These are phyloP conservation scores for Aegle marmelos DNA, from an alignment of 345 rosid genomes.

Conservation along the genomic window DNA sequence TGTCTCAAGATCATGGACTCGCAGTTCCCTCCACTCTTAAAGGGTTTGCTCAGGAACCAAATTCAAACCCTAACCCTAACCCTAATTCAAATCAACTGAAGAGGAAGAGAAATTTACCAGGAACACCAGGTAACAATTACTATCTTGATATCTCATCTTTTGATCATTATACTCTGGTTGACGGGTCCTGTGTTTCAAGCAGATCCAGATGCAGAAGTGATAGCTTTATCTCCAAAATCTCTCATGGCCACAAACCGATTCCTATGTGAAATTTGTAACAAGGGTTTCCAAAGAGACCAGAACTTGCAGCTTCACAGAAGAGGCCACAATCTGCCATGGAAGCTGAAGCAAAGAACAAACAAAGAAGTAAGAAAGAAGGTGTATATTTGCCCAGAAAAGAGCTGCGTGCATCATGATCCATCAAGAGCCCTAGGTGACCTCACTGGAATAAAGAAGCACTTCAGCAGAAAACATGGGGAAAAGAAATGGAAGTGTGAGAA, in stretches of 20 bases:
- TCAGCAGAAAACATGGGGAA: conserved; percentile 54
- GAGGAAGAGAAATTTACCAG: conserved; percentile 67
- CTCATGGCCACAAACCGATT: conserved; percentile 54
- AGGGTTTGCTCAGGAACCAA: conserved; percentile 43
- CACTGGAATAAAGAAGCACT: conserved; percentile 55
- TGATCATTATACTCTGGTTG: neutral
- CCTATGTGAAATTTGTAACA: conserved; percentile 52
- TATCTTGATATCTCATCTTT: neutral
- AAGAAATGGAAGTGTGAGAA: conserved; percentile 65
- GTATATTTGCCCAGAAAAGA: conserved; percentile 51
- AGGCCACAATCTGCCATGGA: conserved; percentile 61
- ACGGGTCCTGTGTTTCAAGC: neutral
- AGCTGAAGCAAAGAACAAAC: conserved; percentile 46
- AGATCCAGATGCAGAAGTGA: conserved; percentile 55
- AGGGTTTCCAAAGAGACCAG: conserved; percentile 57
- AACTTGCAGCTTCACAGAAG: conserved; percentile 55
- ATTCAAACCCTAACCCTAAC: conserved; percentile 60
- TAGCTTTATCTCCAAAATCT: conserved; percentile 48
- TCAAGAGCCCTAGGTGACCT: conserved; percentile 53
- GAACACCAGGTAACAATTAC: conserved; percentile 55
- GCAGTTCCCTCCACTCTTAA: conserved; percentile 38
- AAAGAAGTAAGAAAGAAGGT: conserved; percentile 44
- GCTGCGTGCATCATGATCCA: conserved; percentile 52
- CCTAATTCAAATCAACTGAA: conserved; percentile 44
- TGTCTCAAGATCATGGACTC: conserved; percentile 49